Evolutionary conservation across 176 grass and related monocot species (phyloP), one percentile per base, ranked within the genome.

Genomic region (Bromus sterilis): DNA sequence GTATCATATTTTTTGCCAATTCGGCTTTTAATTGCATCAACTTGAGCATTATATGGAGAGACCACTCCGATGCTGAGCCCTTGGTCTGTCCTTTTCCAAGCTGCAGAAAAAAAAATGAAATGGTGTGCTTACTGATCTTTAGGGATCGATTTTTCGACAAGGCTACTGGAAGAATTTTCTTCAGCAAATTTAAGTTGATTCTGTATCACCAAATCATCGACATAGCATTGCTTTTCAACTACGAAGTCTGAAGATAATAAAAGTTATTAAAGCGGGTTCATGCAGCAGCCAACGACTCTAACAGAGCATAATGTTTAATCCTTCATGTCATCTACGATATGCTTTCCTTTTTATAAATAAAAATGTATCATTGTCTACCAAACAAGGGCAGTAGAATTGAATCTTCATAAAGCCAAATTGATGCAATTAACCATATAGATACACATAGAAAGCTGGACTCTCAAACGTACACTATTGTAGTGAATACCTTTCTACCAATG

Each of bases 21-120:
- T 71, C 34, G 86, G 21, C 77, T 67, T 63, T 75, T 87, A 44
- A 93, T 97, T 69, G 78, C 66, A 41, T 74, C 66, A 51, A 97
- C 84, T 72, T 97, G 94, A 29, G 89, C 83, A 65, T 33, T 62
- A 76, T 93, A 97, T 13, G 94, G 94, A 59, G 94, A 93, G 25
- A 97, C 66, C 11, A 97, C 66, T 15, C 94, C 94, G 10, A 91
- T 59, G 43, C 78, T 84, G 58, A 93, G 62, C 70, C 42, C 31
- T 88, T 87, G 62, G 23, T 28, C 14, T 11, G 43, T 88, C 39
- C 11, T 66, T 21, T 81, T 79, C 84, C 84, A 88, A 76, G 51
- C 93, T 92, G 81, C 84, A 84, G 24, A 41, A 26, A 2, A 26
- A 2, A 11, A 78, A 75, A 55, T 10, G 29, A 76, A 57, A 12